Percentiles rank a stretch among this genome's conserved stretches.
phyloP scores from a whole-genome alignment of 768 basidiomycete species.

The Glaciozyma antarctica region DNA sequence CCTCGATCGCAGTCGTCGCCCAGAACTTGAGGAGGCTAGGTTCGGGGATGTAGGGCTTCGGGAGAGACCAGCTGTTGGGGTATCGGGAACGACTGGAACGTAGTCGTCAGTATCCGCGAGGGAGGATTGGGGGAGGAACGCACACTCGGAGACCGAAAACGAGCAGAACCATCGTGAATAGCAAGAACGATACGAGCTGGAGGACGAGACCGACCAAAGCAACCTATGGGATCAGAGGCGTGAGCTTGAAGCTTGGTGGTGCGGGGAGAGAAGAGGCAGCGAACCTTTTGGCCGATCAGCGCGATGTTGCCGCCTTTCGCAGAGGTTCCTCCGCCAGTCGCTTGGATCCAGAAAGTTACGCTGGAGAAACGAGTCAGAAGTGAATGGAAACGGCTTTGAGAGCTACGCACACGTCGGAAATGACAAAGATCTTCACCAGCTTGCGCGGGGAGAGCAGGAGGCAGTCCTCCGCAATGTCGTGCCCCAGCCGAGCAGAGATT shows the following conservation, averaged over 20 bases:
- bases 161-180: conserved; percentile 24
- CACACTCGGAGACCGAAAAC: conserved; percentile 19
- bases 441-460: conserved; percentile 11
- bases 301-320: neutral
- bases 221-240: conserved; percentile 7
- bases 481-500: conserved; percentile 37
- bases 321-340: conserved; percentile 7
- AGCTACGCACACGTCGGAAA: conserved; percentile 7
- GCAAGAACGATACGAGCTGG: conserved; percentile 24
- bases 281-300: conserved; percentile 4
- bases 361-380: neutral
- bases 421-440: conserved; percentile 19
- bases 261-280: neutral
- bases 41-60: neutral
- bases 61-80: neutral
- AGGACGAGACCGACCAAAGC: conserved; percentile 24
- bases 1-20: neutral
- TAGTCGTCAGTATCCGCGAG: neutral
- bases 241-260: neutral
- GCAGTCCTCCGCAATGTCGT: conserved; percentile 8
- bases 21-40: no score
- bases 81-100: neutral
- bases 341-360: conserved; percentile 27
- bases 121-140: neutral
- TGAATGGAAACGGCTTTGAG: no score